phyloP scores from a whole-genome alignment of 1,284 basidiomycete genomes.

The Cutaneotrichosporon sp. region DNA sequence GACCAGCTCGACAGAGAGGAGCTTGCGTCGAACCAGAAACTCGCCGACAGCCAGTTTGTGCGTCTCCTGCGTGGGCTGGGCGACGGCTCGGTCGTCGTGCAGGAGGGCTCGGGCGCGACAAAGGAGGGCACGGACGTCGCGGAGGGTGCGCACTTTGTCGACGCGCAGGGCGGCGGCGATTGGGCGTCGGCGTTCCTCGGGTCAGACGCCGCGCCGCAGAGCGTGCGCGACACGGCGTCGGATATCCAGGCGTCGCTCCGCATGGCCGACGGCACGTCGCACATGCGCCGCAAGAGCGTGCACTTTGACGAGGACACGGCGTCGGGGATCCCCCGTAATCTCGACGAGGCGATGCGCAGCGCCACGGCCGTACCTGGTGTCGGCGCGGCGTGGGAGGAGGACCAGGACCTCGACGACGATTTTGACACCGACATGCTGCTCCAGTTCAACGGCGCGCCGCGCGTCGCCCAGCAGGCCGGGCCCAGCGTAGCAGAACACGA shows the following conservation, averaged over 20 bases:
- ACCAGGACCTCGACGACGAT: conserved; percentile 26
- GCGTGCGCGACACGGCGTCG: conserved; percentile 30
- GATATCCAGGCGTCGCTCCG: conserved; percentile 33
- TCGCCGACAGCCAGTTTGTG: conserved; percentile 82
- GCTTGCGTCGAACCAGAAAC: conserved; percentile 65
- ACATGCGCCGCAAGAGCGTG: conserved; percentile 39
- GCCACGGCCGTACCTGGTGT: conserved; percentile 39
- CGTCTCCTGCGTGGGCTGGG: conserved; percentile 77
- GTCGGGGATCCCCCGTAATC: conserved; percentile 33
- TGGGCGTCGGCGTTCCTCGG: conserved; percentile 11
- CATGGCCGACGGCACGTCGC: conserved; percentile 14
- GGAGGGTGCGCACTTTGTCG: conserved; percentile 43
- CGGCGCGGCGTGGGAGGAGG: conserved; percentile 44
- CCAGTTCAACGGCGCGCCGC: conserved; percentile 29
- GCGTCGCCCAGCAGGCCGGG: conserved; percentile 20
- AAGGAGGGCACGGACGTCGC: conserved; percentile 35
- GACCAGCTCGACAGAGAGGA: conserved; percentile 55
- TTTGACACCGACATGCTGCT: conserved; percentile 38
- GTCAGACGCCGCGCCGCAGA: background rate
- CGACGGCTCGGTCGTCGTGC: conserved; percentile 74
- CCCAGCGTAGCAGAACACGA: conserved; percentile 7
- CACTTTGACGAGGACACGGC: conserved; percentile 40
- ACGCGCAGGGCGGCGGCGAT: conserved; percentile 24
- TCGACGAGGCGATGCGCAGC: conserved; percentile 50
- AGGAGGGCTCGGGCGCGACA: conserved; percentile 49